Evolutionary conservation across 768 basidiomycete genomes (phyloP).

Genomic region (Amanita rimosa): DNA sequence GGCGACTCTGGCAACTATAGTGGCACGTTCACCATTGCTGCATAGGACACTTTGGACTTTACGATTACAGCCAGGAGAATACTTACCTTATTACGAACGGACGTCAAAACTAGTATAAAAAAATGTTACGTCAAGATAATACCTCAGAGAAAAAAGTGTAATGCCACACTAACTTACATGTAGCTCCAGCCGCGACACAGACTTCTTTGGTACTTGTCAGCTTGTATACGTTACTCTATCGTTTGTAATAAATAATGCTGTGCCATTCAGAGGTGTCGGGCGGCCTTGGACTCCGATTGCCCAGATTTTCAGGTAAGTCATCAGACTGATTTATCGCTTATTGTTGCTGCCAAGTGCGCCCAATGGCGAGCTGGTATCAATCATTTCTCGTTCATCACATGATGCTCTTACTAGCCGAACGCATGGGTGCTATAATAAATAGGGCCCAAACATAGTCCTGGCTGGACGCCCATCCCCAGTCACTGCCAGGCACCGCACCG

Average conservation of each 20-base stretch:
- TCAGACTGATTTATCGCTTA: no score
- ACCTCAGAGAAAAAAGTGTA: not conserved
- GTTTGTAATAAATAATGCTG: not conserved
- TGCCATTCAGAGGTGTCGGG: no score
- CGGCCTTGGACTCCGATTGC: no score
- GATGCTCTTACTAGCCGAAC: no score
- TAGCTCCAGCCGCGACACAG: not conserved
- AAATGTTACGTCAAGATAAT: constrained; percentile 2
- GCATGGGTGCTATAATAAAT: no score
- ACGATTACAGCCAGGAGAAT: not conserved
- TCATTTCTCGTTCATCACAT: constrained; percentile 6
- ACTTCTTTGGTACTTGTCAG: not conserved
- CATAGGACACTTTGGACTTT: not conserved
- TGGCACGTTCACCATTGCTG: constrained; percentile 28
- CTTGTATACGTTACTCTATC: not conserved
- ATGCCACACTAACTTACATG: constrained; percentile 1
- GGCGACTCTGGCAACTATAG: constrained; percentile 46
- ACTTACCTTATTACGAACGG: not conserved
- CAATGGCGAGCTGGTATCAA: not conserved
- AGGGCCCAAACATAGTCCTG: no score
- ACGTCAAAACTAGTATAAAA: not conserved
- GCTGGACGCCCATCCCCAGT: no score
- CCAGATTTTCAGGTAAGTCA: no score
- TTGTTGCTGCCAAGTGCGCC: not conserved
- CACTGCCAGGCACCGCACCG: no score